Percentiles rank a stretch among this genome's conserved stretches.
These are phyloP conservation scores for Dactylonectria estremocensis DNA, from an alignment of 2,329 filamentous ascomycete genomes.

Conservation along the genomic window DNA sequence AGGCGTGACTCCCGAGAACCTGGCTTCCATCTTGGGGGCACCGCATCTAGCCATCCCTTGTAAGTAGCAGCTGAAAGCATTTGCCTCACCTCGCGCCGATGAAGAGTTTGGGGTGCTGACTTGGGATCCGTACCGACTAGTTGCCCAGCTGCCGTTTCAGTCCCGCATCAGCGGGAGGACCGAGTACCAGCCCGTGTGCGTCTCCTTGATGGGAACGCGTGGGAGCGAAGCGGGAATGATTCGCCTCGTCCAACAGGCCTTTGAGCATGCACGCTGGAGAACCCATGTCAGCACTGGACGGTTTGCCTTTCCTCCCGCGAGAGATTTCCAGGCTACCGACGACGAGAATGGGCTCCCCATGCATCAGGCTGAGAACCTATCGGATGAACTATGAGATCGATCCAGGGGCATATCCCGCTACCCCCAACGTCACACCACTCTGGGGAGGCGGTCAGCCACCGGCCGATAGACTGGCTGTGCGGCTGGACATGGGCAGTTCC, in stretches of 20 bases:
- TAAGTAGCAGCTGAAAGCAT: constrained; percentile 42
- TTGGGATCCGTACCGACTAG: constrained; percentile 34
- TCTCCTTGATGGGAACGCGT: constrained; percentile 49
- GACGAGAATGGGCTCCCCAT: constrained; percentile 16
- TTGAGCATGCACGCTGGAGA: constrained; percentile 48
- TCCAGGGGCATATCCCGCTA: constrained; percentile 4
- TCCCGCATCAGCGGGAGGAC: constrained; percentile 48
- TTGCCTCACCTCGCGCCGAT: not conserved
- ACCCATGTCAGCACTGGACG: constrained; percentile 49
- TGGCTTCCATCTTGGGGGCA: constrained; percentile 49
- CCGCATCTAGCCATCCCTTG: constrained; percentile 55
- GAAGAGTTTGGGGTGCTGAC: constrained; percentile 26
- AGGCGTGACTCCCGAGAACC: constrained; percentile 46
- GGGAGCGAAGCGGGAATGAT: constrained; percentile 48
- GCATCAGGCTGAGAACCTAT: constrained; percentile 20
- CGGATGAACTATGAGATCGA: constrained; percentile 35
- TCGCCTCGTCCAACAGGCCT: constrained; percentile 48
- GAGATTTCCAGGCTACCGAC: constrained; percentile 20
- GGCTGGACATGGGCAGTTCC: constrained; percentile 14
- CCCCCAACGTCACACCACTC: constrained; percentile 44
- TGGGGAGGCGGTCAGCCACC: constrained; percentile 30
- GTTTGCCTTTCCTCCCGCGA: constrained; percentile 47
- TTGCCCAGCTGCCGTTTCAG: constrained; percentile 51
- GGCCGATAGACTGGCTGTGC: not conserved
- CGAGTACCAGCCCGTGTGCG: constrained; percentile 52